A percentile compares a stretch with the other conserved stretches of the same genome.
Conservation (phyloP, 2,329 filamentous ascomycete species). For the Aspergillus awamori region DNA sequence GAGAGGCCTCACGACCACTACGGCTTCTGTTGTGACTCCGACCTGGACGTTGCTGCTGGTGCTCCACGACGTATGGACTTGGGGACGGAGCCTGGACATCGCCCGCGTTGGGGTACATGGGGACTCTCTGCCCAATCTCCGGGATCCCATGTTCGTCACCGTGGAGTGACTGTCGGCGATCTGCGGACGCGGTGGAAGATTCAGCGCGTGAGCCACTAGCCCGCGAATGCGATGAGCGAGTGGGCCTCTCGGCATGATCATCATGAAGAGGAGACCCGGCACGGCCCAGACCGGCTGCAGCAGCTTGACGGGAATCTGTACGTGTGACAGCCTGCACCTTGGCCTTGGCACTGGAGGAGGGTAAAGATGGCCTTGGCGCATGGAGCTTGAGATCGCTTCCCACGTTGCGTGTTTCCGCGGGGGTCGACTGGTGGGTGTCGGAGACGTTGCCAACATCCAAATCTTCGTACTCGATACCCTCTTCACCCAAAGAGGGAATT, state of each 20-base stretch:
- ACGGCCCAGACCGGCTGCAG: constrained; percentile 80
- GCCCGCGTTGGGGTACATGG: constrained; percentile 88
- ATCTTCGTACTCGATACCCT: constrained; percentile 84
- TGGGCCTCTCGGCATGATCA: constrained; percentile 55
- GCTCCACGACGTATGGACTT: constrained; percentile 55
- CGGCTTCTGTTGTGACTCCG: constrained; percentile 70
- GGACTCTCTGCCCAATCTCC: constrained; percentile 87
- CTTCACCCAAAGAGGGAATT: constrained; percentile 83
- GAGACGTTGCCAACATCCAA: constrained; percentile 50
- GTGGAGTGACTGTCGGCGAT: constrained; percentile 60
- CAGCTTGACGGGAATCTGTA: constrained; percentile 85
- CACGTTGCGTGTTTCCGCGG: constrained; percentile 76
- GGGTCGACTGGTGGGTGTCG: constrained; percentile 51
- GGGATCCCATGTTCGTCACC: constrained; percentile 87
- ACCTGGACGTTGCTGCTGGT: constrained; percentile 50
- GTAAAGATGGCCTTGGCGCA: constrained; percentile 84
- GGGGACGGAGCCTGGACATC: constrained; percentile 96
- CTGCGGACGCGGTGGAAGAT: constrained; percentile 50
- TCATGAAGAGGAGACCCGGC: constrained; percentile 50
- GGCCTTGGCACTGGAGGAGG: constrained; percentile 77
- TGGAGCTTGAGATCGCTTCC: constrained; percentile 81
- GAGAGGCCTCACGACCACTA: constrained; percentile 70
- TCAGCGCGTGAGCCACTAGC: constrained; percentile 59
- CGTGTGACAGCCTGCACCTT: constrained; percentile 82
- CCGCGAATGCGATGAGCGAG: constrained; percentile 63